These are phyloP conservation scores for Nothophaeocryptopus gaeumannii DNA, from an alignment of 2,329 filamentous ascomycete genomes.

Conservation along the genomic window DNA sequence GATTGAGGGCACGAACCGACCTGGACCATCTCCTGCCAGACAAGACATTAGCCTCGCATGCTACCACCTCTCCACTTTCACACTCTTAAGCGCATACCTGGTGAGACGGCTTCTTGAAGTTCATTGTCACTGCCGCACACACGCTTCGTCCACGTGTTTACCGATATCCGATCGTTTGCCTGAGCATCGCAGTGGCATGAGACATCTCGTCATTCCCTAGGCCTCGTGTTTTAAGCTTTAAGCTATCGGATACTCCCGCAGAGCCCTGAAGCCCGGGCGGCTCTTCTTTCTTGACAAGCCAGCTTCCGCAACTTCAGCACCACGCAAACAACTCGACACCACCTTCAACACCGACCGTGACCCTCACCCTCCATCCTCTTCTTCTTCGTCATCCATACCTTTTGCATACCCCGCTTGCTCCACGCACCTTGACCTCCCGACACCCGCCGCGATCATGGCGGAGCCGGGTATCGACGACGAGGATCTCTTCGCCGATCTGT, in stretches of 20 bases:
- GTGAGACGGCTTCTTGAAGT: slow-evolving; percentile 42
- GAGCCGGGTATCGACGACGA: slow-evolving; percentile 79
- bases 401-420: not conserved
- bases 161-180: not conserved
- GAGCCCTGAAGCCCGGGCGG: too few relatives aligned
- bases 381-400: not conserved
- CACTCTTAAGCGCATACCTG: slow-evolving; percentile 37
- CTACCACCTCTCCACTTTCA: too few relatives aligned
- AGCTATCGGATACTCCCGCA: too few relatives aligned
- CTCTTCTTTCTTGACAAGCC: too few relatives aligned
- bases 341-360: too few relatives aligned
- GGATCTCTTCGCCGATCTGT: slow-evolving; percentile 95
- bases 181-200: too few relatives aligned
- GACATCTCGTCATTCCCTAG: too few relatives aligned
- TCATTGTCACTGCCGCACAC: slow-evolving; percentile 34
- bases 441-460: slow-evolving; percentile 57
- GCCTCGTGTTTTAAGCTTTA: too few relatives aligned
- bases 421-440: not conserved
- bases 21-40: slow-evolving; percentile 92
- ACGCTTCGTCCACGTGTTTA: not conserved
- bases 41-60: too few relatives aligned
- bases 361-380: not conserved
- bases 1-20: slow-evolving; percentile 70
- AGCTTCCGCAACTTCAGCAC: too few relatives aligned
- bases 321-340: too few relatives aligned